These are phyloP conservation scores for Bipolaris zeicola DNA, from an alignment of 2,329 filamentous ascomycete genomes.

Conservation along the genomic window DNA sequence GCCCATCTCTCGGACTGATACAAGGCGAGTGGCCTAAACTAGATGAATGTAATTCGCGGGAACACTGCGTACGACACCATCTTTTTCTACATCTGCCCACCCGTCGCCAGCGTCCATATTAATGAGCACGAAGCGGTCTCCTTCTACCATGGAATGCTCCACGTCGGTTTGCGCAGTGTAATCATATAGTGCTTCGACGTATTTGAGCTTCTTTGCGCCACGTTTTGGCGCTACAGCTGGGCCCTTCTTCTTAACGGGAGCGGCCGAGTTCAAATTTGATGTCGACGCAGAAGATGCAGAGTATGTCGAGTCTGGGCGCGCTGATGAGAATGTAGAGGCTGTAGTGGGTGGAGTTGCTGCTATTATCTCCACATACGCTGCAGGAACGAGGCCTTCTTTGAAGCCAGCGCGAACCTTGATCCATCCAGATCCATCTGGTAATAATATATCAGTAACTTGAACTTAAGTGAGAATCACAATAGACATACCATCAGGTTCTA, in stretches of 20 bases:
- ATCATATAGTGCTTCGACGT: slow-evolving; percentile 91
- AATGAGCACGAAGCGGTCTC: slow-evolving; percentile 88
- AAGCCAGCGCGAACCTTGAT: slow-evolving; percentile 77
- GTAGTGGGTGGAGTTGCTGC: slow-evolving; percentile 47
- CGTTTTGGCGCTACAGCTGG: slow-evolving; percentile 88
- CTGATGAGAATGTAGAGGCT: slow-evolving; percentile 42
- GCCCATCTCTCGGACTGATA: slow-evolving; percentile 18
- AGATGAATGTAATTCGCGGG: slow-evolving; percentile 91
- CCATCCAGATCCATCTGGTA: slow-evolving; percentile 87
- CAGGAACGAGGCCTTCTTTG: slow-evolving; percentile 84
- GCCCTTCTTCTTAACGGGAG: slow-evolving; percentile 76
- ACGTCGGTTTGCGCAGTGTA: slow-evolving; percentile 84
- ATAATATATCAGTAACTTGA: slow-evolving; percentile 24
- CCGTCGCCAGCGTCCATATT: slow-evolving; percentile 89
- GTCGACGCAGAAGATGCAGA: slow-evolving; percentile 80
- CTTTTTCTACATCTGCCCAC: slow-evolving; percentile 96
- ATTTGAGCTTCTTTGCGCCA: slow-evolving; percentile 90
- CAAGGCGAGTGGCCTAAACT: slow-evolving; percentile 54
- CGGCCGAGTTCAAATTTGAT: slow-evolving; percentile 51
- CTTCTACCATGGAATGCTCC: slow-evolving; percentile 89
- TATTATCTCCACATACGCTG: slow-evolving; percentile 78
- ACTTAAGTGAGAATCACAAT: slow-evolving; percentile 20
- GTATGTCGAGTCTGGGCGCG: slow-evolving; percentile 63
- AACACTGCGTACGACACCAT: slow-evolving; percentile 83
- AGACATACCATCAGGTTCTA: slow-evolving; percentile 85